These are phyloP conservation scores for Backusella luteola DNA, from an alignment of 192 early-diverging fungal genomes.

Conservation along the genomic window DNA sequence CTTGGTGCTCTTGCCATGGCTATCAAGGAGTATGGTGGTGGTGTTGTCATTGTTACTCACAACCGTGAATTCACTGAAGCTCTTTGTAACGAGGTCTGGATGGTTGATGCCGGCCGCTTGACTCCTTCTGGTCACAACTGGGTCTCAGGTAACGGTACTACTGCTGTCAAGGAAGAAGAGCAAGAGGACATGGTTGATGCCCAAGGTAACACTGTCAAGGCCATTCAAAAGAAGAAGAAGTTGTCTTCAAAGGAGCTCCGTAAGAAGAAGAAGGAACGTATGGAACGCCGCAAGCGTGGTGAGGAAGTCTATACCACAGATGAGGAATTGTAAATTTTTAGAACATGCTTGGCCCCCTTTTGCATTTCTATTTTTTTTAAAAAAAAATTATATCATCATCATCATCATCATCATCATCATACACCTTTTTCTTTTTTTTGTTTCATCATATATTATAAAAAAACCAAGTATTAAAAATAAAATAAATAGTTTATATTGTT, in stretches of 20 bases:
- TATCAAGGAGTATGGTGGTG: slow-evolving; percentile 75
- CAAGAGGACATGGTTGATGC: slow-evolving; percentile 59
- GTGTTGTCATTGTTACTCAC: slow-evolving; percentile 85
- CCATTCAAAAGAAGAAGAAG: slow-evolving; percentile 59
- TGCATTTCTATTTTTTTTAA: not conserved
- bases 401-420: not conserved
- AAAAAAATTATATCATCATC: not conserved
- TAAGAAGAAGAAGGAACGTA: slow-evolving; percentile 60
- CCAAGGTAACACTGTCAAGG: slow-evolving; percentile 74
- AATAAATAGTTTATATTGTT: slow-evolving; percentile 3
- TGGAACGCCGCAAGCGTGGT: slow-evolving; percentile 57
- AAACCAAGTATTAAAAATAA: not conserved
- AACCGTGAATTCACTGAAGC: slow-evolving; percentile 78
- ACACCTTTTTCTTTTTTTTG: not conserved
- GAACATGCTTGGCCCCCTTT: not conserved
- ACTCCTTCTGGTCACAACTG: slow-evolving; percentile 52
- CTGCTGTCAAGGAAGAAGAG: slow-evolving; percentile 47
- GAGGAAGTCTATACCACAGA: slow-evolving; percentile 43
- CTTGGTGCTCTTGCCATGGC: slow-evolving; percentile 68
- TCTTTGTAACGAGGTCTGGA: slow-evolving; percentile 74
- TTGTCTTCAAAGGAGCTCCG: slow-evolving; percentile 51
- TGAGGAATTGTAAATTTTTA: slow-evolving; percentile 21
- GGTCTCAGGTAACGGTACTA: slow-evolving; percentile 51
- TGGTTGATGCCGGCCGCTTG: slow-evolving; percentile 62
- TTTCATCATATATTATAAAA: not conserved